Evolutionary conservation across 345 rosid genomes (phyloP).

Genomic region (Conringia planisiliqua): DNA sequence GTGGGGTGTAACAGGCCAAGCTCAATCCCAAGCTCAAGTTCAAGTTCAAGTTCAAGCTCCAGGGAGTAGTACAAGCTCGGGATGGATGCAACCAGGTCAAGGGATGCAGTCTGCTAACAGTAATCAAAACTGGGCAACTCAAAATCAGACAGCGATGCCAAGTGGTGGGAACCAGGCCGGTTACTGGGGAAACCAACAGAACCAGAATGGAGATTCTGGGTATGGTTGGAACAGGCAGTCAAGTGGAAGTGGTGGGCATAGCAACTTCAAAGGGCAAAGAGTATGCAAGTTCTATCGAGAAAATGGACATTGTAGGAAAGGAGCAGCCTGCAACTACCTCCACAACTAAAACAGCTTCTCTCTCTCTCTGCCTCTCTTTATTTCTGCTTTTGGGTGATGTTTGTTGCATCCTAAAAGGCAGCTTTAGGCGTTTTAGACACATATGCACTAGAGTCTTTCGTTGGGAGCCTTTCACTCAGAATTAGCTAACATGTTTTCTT

Average conservation of each 20-base stretch:
- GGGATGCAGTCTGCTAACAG: slow-evolving; percentile 40
- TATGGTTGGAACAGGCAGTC: slow-evolving; percentile 46
- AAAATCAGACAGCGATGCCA: slow-evolving; percentile 26
- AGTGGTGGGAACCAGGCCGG: slow-evolving; percentile 48
- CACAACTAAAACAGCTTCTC: slow-evolving; percentile 38
- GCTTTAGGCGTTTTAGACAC: neutral
- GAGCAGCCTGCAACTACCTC: slow-evolving; percentile 65
- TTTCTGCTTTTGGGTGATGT: neutral
- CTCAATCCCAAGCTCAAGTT: slow-evolving; percentile 34
- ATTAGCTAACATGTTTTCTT: neutral
- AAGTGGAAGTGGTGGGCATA: slow-evolving; percentile 30
- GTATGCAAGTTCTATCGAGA: slow-evolving; percentile 42
- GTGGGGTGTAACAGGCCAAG: slow-evolving; percentile 51
- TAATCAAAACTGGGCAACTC: slow-evolving; percentile 47
- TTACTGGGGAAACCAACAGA: slow-evolving; percentile 53
- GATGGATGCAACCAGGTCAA: slow-evolving; percentile 55
- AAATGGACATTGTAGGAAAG: slow-evolving; percentile 70
- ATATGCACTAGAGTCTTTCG: neutral
- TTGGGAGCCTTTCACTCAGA: neutral
- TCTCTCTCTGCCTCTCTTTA: neutral
- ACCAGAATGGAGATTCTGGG: slow-evolving; percentile 57
- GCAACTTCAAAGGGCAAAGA: slow-evolving; percentile 54
- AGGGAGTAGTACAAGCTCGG: slow-evolving; percentile 32
- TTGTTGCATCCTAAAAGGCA: neutral
- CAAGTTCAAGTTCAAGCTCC: slow-evolving; percentile 33